Conservation (phyloP, 2,329 filamentous ascomycete genomes). For the Dissoconium aciculare region DNA sequence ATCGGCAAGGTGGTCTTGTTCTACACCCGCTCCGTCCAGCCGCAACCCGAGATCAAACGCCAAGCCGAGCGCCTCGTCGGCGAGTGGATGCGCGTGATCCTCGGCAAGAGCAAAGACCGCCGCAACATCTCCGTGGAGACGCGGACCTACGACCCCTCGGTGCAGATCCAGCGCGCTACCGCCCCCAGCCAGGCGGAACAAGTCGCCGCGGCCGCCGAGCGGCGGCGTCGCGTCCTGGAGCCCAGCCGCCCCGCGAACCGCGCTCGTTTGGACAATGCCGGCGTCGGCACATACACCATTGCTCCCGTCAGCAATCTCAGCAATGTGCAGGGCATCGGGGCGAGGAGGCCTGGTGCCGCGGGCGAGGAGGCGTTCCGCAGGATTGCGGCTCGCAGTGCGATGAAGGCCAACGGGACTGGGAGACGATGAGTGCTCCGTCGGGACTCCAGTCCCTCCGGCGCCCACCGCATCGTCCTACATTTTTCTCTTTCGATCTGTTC, state of each 20-base stretch:
- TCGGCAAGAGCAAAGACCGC: constrained; percentile 74
- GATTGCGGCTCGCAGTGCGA: constrained; percentile 13
- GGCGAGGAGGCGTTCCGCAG: constrained; percentile 24
- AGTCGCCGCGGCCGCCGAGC: constrained; percentile 32
- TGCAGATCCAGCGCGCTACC: constrained; percentile 15
- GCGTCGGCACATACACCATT: constrained; percentile 46
- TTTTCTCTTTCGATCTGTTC: too few species aligned
- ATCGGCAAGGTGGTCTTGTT: constrained; percentile 95
- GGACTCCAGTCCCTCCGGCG: too few species aligned
- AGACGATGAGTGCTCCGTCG: constrained; percentile 3
- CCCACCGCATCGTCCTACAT: too few species aligned
- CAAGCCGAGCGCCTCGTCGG: constrained; percentile 84
- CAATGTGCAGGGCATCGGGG: constrained; percentile 17
- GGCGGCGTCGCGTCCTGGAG: constrained; percentile 38
- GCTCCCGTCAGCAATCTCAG: constrained; percentile 42
- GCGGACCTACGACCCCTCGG: constrained; percentile 44
- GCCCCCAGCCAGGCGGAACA: constrained; percentile 23
- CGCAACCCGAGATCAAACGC: constrained; percentile 77
- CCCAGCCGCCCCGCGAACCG: constrained; percentile 41
- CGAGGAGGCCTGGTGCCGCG: constrained; percentile 16
- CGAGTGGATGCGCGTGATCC: constrained; percentile 88
- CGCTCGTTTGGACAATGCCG: constrained; percentile 41
- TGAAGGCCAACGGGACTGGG: constrained; percentile 5
- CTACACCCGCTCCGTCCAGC: constrained; percentile 88
- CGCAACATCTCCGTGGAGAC: constrained; percentile 63